Evolutionary conservation across 2,329 filamentous ascomycete species (phyloP).

Genomic region (Alternaria atra): DNA sequence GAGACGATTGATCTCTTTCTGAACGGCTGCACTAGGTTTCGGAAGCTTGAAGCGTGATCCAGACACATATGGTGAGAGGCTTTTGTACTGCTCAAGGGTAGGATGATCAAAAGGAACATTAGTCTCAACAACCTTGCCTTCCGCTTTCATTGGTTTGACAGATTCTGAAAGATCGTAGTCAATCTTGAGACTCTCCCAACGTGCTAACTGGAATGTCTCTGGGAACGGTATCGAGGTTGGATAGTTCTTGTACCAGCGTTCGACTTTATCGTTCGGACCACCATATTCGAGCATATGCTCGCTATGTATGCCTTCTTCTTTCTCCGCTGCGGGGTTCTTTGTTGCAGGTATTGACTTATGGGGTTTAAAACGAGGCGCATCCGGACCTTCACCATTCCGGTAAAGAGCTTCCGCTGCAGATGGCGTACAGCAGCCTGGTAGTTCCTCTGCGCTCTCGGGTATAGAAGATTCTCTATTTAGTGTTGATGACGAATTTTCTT

Average conservation of each 20-base stretch:
- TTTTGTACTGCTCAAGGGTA: constrained; percentile 17
- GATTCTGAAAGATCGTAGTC: constrained; percentile 33
- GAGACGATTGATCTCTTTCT: constrained; percentile 10
- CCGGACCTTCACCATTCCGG: not conserved
- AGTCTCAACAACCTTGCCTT: constrained; percentile 18
- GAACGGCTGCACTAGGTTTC: not conserved
- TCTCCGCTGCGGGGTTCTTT: not conserved
- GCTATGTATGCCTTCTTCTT: not conserved
- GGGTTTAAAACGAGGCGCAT: not conserved
- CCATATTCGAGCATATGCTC: constrained; percentile 37
- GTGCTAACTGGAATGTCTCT: constrained; percentile 38
- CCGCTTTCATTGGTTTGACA: constrained; percentile 17
- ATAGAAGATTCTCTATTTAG: not conserved
- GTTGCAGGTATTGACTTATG: not conserved
- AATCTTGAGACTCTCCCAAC: constrained; percentile 43
- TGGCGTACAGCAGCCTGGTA: constrained; percentile 13
- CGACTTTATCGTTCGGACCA: constrained; percentile 30
- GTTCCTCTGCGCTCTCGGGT: constrained; percentile 14
- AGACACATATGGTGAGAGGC: constrained; percentile 31
- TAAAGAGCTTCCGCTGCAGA: constrained; percentile 8
- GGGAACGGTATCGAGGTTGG: constrained; percentile 38
- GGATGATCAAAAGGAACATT: constrained; percentile 29
- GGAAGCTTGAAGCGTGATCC: constrained; percentile 44
- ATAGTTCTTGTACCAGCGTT: constrained; percentile 33
- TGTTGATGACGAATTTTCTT: not conserved